Evolutionary conservation across 2,329 filamentous ascomycete species (phyloP).

Genomic region (Penicillium glabrum): DNA sequence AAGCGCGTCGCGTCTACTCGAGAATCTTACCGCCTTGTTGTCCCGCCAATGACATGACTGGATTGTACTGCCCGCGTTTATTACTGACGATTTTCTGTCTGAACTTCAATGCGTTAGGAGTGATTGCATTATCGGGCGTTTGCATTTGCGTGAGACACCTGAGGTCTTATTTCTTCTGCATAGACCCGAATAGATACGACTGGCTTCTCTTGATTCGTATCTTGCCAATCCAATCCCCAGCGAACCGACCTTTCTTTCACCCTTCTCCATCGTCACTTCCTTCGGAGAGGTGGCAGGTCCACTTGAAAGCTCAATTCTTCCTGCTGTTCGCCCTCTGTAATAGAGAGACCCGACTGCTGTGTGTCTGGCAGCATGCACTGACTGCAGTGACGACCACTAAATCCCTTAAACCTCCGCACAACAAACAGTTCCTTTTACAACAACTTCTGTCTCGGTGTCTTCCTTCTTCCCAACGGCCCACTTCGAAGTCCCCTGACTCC

Average conservation of each 20-base stretch:
- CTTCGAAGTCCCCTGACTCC: not conserved
- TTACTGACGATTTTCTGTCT: constrained; percentile 13
- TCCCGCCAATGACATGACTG: constrained; percentile 7
- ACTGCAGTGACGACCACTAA: not conserved
- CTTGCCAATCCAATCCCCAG: not conserved
- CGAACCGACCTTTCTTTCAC: not conserved
- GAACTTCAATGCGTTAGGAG: not conserved
- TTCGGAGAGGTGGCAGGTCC: not conserved
- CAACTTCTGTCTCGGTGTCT: not conserved
- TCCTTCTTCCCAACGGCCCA: not conserved
- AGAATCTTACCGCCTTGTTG: constrained; percentile 11
- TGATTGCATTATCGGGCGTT: not conserved
- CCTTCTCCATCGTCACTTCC: not conserved
- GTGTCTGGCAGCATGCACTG: not conserved
- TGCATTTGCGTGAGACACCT: not conserved
- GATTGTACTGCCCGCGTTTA: constrained; percentile 17
- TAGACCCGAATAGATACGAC: not conserved
- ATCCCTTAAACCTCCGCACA: not conserved
- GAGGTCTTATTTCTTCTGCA: not conserved
- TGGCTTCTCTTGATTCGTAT: not conserved
- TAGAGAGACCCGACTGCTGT: not conserved
- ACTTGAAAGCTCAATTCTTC: not conserved
- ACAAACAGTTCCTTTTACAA: not conserved
- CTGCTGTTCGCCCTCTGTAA: not conserved
- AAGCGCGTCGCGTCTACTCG: constrained; percentile 22